Evolutionary conservation across 257 asterid species (phyloP), one percentile per base, ranked within the genome.

Genomic region (Buddleja alternifolia): DNA sequence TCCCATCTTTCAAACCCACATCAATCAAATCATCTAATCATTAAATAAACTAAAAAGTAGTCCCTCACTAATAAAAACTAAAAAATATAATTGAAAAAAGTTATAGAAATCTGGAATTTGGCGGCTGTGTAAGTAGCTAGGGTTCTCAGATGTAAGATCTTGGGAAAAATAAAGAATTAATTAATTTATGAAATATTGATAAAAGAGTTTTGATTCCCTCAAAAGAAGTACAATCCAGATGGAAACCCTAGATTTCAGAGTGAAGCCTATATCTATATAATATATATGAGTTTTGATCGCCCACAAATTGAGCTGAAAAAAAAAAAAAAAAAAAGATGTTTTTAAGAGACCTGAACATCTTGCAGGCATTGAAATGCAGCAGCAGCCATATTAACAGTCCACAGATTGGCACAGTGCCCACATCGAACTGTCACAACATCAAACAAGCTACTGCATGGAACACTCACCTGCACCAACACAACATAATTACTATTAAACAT

Each of bases 341-440:
- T 25, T 42, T 41, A 69, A 47, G 68, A 81, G 55, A 84, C 88
- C 86, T 85, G 95, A 52, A 45, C 64, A 70, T 83, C 83, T 80
- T 78, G 78, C 69, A 84, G 77, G 7, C 76, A 77, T 75, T 88
- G 97, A 75, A 90, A 86, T 0, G 96, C 89, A 74, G 97, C 89
- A 74, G 97, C 85, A 36, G 94, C 97, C 97, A 90, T 90, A 54
- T 90, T 90, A 24, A 90, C 97, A 70, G 85, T 83, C 96, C 94
- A 90, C 56, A 90, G 76, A 77, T 88, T 88, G 46, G 89, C 51
- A 73, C 97, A 90, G 87, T 90, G 97, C 37, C 97, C 97, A 59
- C 97, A 90, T 75, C 97, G 86, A 74, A 90, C 95, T 44, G 97
- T 90, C 96, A 90, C 97, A 1, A 83, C 79, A 58, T 90, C 97